Evolutionary conservation across 257 asterid species (phyloP), one percentile per base, ranked within the genome.

Genomic region (Petunia axillaris): DNA sequence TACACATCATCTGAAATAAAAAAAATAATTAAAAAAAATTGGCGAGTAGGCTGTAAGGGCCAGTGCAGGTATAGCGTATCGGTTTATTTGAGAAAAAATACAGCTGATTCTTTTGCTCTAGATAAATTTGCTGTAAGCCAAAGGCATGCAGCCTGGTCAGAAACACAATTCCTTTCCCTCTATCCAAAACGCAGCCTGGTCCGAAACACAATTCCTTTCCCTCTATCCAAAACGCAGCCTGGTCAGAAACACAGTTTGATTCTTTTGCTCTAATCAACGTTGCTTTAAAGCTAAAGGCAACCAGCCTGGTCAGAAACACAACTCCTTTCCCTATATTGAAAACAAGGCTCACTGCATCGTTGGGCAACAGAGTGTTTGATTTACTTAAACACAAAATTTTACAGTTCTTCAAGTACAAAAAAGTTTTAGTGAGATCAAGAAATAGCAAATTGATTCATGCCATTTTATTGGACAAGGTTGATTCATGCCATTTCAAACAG

Each of bases 381-480:
- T 73, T 36, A 48, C 35, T 73, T 50, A 71, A 13, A 14, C 14
- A 48, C 59, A 70, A 46, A 9, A 9, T 16, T 9, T 44, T 46
- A 9, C 58, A 46, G 8, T 9, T 70, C 39, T 46, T 25, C 59
- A 16, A 9, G 41, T 25, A 48, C 59, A 70, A 70, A 41, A 70
- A 15, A 15, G 55, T 1, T 70, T 13, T 46, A 25, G 73, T 46
- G 77, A 68, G 40, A 46, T 70, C 77, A 70, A 46, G 77, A 70
- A 15, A 70, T 70, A 35, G 59, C 43, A 70, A 46, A 48, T 48
- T 1, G 53, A 52, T 52, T 14, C 55, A 52, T 52, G 8, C 10
- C 55, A 52, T 52, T 52, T 52, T 25, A 25, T 25, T 48, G 53
- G 11, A 48, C 53, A 48, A 48, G 8, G 8, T 48, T 1, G 53